These are phyloP conservation scores for Trypanosomatidae sp. DNA, from an alignment of 208 protist species.

Conservation along the genomic window DNA sequence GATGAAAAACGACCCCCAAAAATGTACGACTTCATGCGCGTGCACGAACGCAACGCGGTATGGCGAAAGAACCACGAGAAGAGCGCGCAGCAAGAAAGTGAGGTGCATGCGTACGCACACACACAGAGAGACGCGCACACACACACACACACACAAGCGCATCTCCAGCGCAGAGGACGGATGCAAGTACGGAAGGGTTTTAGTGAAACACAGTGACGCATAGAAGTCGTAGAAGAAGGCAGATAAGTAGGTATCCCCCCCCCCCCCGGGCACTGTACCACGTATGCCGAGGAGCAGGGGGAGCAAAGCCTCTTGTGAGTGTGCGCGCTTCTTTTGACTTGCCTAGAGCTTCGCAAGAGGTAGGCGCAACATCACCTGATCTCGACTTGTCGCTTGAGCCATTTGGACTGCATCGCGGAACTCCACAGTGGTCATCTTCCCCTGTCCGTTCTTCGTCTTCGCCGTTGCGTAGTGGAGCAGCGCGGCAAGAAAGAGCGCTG, in stretches of 20 bases:
- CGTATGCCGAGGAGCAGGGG: not conserved
- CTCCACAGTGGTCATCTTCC: constrained; percentile 6
- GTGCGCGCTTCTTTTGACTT: not conserved
- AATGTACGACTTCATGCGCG: not conserved
- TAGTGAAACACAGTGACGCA: not conserved
- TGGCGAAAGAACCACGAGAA: not conserved
- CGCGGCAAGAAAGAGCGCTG: constrained; percentile 46
- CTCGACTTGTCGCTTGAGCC: constrained; percentile 25
- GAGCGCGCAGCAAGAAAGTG: not conserved
- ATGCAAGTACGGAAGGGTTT: not conserved
- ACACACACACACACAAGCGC: not conserved
- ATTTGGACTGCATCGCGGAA: constrained; percentile 31
- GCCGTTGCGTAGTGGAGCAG: constrained; percentile 43
- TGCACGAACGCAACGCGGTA: not conserved
- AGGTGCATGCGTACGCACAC: not conserved
- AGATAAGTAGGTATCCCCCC: not conserved
- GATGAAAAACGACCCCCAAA: not conserved
- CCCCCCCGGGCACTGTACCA: not conserved
- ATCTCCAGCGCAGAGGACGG: not conserved
- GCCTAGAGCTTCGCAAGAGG: constrained; percentile 22
- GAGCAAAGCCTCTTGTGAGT: not conserved
- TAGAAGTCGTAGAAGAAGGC: not conserved
- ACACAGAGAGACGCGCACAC: not conserved
- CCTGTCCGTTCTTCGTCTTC: not conserved
- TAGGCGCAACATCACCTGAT: constrained; percentile 13